Evolutionary conservation across 768 basidiomycete genomes (phyloP).

Genomic region (Lyophyllum atratum): DNA sequence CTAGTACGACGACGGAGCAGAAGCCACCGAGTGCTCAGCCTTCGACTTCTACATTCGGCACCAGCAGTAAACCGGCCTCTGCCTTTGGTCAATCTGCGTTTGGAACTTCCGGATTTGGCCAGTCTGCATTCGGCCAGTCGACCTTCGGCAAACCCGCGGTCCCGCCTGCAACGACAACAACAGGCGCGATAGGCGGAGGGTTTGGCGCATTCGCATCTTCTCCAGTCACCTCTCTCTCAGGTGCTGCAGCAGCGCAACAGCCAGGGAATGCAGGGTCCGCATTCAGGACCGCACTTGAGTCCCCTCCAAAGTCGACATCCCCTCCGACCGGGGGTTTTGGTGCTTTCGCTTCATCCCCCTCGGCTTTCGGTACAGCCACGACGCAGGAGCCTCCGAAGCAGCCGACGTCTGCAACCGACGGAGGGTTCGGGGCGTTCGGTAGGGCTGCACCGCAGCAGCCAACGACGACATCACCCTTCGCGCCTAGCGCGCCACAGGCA

Average conservation of each 20-base stretch:
- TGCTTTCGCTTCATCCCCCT: slow-evolving; percentile 25
- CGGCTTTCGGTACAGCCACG: slow-evolving; percentile 24
- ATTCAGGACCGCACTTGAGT: background rate
- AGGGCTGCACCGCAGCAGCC: slow-evolving; percentile 1
- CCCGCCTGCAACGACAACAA: slow-evolving; percentile 8
- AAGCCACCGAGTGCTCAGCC: slow-evolving; percentile 6
- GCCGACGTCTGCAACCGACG: slow-evolving; percentile 1
- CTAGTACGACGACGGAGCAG: slow-evolving; percentile 4
- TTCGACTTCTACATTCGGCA: background rate
- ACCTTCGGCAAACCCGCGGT: slow-evolving; percentile 39
- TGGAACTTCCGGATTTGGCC: slow-evolving; percentile 27
- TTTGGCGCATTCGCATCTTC: slow-evolving; percentile 32
- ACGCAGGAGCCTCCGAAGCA: slow-evolving; percentile 2
- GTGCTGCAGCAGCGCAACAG: slow-evolving; percentile 3
- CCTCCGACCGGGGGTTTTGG: slow-evolving; percentile 20
- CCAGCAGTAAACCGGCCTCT: slow-evolving; percentile 9
- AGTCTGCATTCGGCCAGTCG: slow-evolving; percentile 35
- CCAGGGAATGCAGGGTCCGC: background rate
- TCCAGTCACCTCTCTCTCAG: slow-evolving; percentile 8
- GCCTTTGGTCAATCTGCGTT: slow-evolving; percentile 18
- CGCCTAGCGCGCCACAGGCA: background rate
- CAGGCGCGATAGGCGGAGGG: slow-evolving; percentile 25
- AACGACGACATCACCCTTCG: background rate
- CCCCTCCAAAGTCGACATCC: background rate
- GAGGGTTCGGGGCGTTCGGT: slow-evolving; percentile 27